A percentile compares a stretch with the other conserved stretches of the same genome.
These are phyloP conservation scores for Aspergillus wentii DNA, from an alignment of 495 filamentous ascomycete genomes.

Conservation along the genomic window DNA sequence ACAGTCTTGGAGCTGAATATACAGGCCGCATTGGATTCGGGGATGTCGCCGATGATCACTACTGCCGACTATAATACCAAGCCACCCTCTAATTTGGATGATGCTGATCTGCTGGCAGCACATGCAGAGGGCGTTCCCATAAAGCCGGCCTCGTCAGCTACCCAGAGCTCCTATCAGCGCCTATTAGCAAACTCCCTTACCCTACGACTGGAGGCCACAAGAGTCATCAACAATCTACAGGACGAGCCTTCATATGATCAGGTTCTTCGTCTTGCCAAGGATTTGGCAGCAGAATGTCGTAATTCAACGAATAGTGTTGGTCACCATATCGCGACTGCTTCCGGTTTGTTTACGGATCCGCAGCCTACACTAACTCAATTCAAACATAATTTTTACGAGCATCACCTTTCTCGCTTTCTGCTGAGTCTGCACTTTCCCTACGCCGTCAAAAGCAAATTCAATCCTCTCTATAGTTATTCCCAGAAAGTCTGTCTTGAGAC, in stretches of 20 bases:
- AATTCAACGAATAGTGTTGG: too few species aligned
- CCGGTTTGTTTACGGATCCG: neutral
- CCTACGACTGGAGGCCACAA: conserved; percentile 32
- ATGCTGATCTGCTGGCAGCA: conserved; percentile 38
- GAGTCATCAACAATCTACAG: conserved; percentile 35
- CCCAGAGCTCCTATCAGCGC: conserved; percentile 44
- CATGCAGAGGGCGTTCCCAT: too few species aligned
- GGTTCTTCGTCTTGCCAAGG: conserved; percentile 1
- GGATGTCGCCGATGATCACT: conserved; percentile 44
- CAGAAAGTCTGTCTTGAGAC: conserved; percentile 1
- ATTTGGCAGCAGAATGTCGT: neutral
- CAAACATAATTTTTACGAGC: conserved; percentile 20
- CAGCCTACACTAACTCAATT: conserved; percentile 22
- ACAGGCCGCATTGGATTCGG: conserved; percentile 46
- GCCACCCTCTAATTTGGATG: conserved; percentile 46
- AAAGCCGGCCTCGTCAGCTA: conserved; percentile 23
- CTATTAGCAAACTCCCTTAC: conserved; percentile 35
- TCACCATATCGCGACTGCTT: too few species aligned
- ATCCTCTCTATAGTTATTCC: conserved; percentile 2
- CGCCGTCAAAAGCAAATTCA: conserved; percentile 24
- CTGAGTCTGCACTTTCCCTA: conserved; percentile 44
- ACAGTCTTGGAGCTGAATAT: conserved; percentile 49
- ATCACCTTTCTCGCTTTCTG: conserved; percentile 41
- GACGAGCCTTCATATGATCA: conserved; percentile 35
- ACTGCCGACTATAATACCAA: conserved; percentile 47